Percentiles rank a stretch among this genome's conserved stretches.
Evolutionary conservation across 2,329 filamentous ascomycete species (phyloP).

Genomic region (Colletotrichum sp.): DNA sequence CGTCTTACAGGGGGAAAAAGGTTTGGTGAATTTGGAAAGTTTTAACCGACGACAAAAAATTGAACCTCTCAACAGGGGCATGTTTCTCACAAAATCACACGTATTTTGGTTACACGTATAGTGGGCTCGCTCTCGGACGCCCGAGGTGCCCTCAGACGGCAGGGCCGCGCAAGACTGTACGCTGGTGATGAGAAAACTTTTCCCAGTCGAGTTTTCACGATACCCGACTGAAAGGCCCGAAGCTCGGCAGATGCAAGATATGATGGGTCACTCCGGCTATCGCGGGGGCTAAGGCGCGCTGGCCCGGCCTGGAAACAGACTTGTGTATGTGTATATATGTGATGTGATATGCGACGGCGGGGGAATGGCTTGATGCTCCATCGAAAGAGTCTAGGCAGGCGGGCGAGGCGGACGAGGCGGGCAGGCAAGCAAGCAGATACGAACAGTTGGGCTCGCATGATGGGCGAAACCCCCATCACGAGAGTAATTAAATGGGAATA

Average conservation of each 20-base stretch:
- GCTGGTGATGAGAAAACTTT: neutral
- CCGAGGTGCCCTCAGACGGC: neutral
- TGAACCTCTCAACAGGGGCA: neutral
- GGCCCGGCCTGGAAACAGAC: neutral
- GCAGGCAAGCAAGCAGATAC: neutral
- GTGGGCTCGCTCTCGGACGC: neutral
- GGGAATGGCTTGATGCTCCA: neutral
- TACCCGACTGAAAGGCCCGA: neutral
- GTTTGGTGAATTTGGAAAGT: neutral
- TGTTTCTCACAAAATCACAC: neutral
- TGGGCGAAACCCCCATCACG: neutral
- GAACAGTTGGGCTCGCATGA: neutral
- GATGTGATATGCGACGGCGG: neutral
- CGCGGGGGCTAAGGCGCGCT: neutral
- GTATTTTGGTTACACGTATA: neutral
- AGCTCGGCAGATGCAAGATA: neutral
- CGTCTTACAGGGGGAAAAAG: neutral
- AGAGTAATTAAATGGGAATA: neutral
- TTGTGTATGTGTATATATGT: neutral
- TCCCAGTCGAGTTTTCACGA: neutral
- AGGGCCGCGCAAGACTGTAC: neutral
- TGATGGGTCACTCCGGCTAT: slow-evolving; percentile 1
- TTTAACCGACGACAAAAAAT: neutral
- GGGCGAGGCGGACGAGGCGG: neutral
- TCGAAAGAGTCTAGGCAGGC: neutral